Conservation (phyloP, 768 basidiomycete genomes). For the Russula lepida region DNA sequence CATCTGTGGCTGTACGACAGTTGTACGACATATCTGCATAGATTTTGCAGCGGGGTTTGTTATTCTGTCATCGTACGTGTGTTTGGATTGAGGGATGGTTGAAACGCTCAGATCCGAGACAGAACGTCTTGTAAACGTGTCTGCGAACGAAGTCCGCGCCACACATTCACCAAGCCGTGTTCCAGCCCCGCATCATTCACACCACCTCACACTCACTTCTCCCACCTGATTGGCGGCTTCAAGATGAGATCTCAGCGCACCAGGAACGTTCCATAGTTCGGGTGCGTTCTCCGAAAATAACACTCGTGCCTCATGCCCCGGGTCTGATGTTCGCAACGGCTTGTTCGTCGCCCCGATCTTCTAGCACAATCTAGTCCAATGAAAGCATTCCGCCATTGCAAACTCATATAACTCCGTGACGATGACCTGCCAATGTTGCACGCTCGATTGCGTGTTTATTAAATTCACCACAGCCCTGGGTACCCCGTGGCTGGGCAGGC, state of each 20-base stretch:
- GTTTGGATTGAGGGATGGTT: neutral
- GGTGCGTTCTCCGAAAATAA: neutral
- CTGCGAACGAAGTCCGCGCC: neutral
- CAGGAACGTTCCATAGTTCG: conserved; percentile 11
- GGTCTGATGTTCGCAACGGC: neutral
- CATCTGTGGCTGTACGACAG: neutral
- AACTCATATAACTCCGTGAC: neutral
- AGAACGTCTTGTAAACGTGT: neutral
- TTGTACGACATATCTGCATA: neutral
- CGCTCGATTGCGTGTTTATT: neutral
- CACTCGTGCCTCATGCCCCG: conserved; percentile 5
- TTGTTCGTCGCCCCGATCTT: neutral
- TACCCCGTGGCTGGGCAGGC: neutral
- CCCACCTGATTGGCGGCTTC: conserved; percentile 1
- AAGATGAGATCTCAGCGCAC: conserved; percentile 1
- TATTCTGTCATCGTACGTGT: neutral
- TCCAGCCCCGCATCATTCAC: neutral
- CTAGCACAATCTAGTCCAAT: neutral
- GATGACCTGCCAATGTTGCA: neutral
- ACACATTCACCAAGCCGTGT: neutral
- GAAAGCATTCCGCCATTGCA: neutral
- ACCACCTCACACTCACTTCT: neutral
- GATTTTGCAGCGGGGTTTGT: neutral
- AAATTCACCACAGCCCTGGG: neutral
- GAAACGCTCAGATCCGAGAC: neutral